phyloP scores from a whole-genome alignment of 805 yeast species.

The Saccharomycopsis fibuligera region DNA sequence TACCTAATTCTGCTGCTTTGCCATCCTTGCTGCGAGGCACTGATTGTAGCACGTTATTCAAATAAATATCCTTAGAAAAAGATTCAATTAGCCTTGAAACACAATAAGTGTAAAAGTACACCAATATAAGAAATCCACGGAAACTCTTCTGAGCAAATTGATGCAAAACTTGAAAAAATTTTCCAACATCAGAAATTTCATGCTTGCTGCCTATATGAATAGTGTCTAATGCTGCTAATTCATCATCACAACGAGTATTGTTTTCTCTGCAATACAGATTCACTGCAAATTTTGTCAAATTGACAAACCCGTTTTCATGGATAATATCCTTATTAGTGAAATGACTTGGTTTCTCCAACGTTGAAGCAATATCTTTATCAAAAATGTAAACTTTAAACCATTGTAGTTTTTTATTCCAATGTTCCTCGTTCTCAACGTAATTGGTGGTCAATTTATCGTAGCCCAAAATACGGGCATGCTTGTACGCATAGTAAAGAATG shows the following conservation, averaged over 20 bases:
- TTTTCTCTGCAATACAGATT: slow-evolving; percentile 1
- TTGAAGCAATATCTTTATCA: slow-evolving; percentile 7
- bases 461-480: slow-evolving; percentile 12
- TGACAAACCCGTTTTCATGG: slow-evolving; percentile 10
- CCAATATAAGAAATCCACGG: slow-evolving; percentile 9
- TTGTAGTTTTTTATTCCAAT: background rate
- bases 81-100: background rate
- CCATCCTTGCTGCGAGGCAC: slow-evolving; percentile 7
- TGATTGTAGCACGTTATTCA: background rate
- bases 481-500: slow-evolving; percentile 6
- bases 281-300: slow-evolving; percentile 7
- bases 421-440: slow-evolving; percentile 1
- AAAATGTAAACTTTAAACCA: slow-evolving; percentile 13
- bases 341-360: slow-evolving; percentile 9
- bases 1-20: background rate
- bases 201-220: too few relatives aligned
- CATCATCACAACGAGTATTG: background rate
- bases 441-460: slow-evolving; percentile 4
- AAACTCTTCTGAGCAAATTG: slow-evolving; percentile 7
- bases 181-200: too few relatives aligned
- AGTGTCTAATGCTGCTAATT: background rate
- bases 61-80: slow-evolving; percentile 3
- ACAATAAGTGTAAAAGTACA: slow-evolving; percentile 4
- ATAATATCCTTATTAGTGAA: background rate
- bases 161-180: slow-evolving; percentile 8